These are phyloP conservation scores for Arthrobotrys musiformis DNA, from an alignment of 2,329 filamentous ascomycete genomes.

Conservation along the genomic window DNA sequence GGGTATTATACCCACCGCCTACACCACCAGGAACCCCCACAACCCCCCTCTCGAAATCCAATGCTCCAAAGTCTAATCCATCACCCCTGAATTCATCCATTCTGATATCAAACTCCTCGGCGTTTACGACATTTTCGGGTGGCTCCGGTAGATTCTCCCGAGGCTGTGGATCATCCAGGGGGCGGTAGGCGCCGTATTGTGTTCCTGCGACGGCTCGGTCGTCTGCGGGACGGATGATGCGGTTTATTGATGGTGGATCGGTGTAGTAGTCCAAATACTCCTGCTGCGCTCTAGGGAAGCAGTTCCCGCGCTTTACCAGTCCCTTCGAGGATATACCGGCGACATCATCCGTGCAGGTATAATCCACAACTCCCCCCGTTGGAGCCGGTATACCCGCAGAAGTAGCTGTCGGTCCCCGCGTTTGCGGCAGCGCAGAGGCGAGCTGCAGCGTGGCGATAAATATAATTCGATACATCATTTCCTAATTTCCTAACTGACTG, in stretches of 20 bases:
- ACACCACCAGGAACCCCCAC: background rate
- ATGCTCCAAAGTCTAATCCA: background rate
- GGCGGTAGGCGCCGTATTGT: background rate
- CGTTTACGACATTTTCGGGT: background rate
- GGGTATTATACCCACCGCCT: background rate
- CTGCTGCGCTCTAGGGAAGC: background rate
- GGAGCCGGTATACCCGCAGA: no score
- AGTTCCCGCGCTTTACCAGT: constrained; percentile 6
- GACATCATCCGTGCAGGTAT: no score
- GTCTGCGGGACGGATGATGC: background rate
- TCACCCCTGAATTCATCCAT: background rate
- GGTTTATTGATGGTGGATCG: background rate
- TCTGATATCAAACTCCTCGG: background rate
- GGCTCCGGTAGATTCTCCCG: no score
- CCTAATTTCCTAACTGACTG: no score
- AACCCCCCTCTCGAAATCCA: constrained; percentile 3
- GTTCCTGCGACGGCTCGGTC: background rate
- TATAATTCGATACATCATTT: no score
- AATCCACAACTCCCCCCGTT: no score
- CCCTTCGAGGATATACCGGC: background rate
- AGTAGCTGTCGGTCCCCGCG: no score
- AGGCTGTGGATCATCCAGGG: background rate
- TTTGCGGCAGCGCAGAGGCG: no score
- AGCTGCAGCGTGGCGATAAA: no score
- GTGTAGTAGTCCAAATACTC: background rate